A percentile compares a stretch with the other conserved stretches of the same genome.
These are phyloP conservation scores for Alternaria viburni DNA, from an alignment of 2,329 filamentous ascomycete species.

Conservation along the genomic window DNA sequence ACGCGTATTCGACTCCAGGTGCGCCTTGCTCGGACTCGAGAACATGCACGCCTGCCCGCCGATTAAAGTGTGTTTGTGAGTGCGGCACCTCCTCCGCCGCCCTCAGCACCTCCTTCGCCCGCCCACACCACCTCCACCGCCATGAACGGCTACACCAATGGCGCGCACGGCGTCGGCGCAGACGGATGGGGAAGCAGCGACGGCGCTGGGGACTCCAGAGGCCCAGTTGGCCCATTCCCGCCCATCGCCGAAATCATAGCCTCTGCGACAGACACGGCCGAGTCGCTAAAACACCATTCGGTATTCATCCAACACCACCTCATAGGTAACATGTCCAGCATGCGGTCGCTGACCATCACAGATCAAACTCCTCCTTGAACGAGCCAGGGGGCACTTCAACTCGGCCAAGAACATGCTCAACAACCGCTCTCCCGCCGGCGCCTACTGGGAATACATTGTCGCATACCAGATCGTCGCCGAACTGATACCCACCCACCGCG, in stretches of 20 bases:
- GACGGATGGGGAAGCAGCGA: conserved; percentile 34
- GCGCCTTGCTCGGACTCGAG: conserved; percentile 8
- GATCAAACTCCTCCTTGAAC: conserved; percentile 50
- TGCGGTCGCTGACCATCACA: conserved; percentile 29
- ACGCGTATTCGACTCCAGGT: conserved; percentile 3
- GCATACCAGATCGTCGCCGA: conserved; percentile 81
- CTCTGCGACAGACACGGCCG: conserved; percentile 46
- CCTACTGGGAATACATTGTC: conserved; percentile 83
- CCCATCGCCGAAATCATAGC: conserved; percentile 55
- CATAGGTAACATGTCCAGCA: background rate
- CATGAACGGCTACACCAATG: conserved; percentile 43
- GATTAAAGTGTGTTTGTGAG: conserved; percentile 46
- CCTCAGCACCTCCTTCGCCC: conserved; percentile 26
- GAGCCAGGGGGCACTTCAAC: conserved; percentile 50
- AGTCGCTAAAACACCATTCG: conserved; percentile 34
- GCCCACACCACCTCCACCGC: conserved; percentile 22
- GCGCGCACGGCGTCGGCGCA: conserved; percentile 27
- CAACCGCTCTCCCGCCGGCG: conserved; percentile 65
- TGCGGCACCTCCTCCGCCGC: conserved; percentile 47
- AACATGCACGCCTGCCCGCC: conserved; percentile 33
- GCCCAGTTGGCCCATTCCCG: conserved; percentile 32
- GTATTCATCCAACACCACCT: conserved; percentile 21
- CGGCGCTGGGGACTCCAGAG: conserved; percentile 27
- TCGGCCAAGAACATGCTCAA: conserved; percentile 61
- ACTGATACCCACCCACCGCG: conserved; percentile 75